These are phyloP conservation scores for Agrocybe pediades DNA, from an alignment of 768 basidiomycete species.

Conservation along the genomic window DNA sequence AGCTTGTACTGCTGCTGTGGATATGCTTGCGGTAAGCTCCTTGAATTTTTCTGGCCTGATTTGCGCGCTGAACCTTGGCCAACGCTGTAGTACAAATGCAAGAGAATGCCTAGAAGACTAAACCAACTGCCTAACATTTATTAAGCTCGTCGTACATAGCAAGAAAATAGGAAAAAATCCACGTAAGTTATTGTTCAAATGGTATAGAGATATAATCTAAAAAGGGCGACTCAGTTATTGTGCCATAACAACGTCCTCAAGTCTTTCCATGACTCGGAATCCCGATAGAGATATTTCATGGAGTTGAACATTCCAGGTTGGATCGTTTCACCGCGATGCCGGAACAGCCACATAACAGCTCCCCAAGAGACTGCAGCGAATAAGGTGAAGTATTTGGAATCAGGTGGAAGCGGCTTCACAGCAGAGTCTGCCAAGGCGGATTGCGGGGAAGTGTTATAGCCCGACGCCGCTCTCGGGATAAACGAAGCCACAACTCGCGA, in stretches of 20 bases:
- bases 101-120: conserved; percentile 51
- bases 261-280: conserved; percentile 85
- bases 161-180: conserved; percentile 8
- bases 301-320: conserved; percentile 97
- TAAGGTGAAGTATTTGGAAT: conserved; percentile 80
- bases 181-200: conserved; percentile 15
- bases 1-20: conserved; percentile 63
- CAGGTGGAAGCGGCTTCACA: conserved; percentile 78
- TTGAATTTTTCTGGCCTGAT: conserved; percentile 4
- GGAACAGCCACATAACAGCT: conserved; percentile 95
- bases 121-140: conserved; percentile 42
- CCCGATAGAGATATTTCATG: conserved; percentile 94
- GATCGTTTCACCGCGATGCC: conserved; percentile 83
- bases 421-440: conserved; percentile 40
- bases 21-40: conserved; percentile 63
- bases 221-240: conserved; percentile 57
- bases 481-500: conserved; percentile 91
- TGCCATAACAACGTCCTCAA: conserved; percentile 90
- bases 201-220: conserved; percentile 13
- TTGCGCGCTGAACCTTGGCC: background rate
- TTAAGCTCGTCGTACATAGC: conserved; percentile 13
- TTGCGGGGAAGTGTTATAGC: conserved; percentile 49
- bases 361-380: conserved; percentile 94
- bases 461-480: conserved; percentile 72
- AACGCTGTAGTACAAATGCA: conserved; percentile 60